Conservation (phyloP, 345 rosid species). For the Reutealis trisperma region DNA sequence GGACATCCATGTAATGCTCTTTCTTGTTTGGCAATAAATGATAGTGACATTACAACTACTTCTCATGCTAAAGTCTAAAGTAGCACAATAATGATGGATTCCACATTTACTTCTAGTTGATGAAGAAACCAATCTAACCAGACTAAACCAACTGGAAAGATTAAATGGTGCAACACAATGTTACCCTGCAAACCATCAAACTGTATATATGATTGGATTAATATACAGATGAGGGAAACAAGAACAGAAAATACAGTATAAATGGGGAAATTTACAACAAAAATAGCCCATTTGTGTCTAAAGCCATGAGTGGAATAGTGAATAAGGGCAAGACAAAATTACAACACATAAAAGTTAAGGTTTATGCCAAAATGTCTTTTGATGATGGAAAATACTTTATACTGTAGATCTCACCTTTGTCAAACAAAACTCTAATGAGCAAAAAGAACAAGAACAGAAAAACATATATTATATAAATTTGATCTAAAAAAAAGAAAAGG, state of each 20-base stretch:
- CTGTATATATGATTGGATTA: slow-evolving; percentile 1
- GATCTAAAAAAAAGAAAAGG: not conserved
- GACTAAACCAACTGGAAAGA: slow-evolving; percentile 27
- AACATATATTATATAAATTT: too few species aligned
- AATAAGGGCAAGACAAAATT: slow-evolving; percentile 21
- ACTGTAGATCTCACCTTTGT: slow-evolving; percentile 36
- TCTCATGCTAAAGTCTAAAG: slow-evolving; percentile 45
- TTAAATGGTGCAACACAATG: slow-evolving; percentile 16
- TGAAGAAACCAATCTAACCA: slow-evolving; percentile 27
- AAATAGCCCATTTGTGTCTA: not conserved
- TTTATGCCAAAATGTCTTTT: slow-evolving; percentile 13
- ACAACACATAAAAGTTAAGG: not conserved
- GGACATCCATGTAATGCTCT: slow-evolving; percentile 25
- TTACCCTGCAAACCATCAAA: slow-evolving; percentile 18
- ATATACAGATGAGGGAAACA: not conserved
- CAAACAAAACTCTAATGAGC: slow-evolving; percentile 17
- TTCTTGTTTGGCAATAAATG: slow-evolving; percentile 36
- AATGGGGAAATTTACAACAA: slow-evolving; percentile 11
- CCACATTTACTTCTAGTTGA: slow-evolving; percentile 34
- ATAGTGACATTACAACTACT: slow-evolving; percentile 51
- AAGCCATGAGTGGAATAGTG: not conserved
- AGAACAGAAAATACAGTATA: not conserved
- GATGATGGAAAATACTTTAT: slow-evolving; percentile 24
- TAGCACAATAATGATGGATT: slow-evolving; percentile 35
- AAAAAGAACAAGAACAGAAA: not conserved